A percentile compares a stretch with the other conserved stretches of the same genome.
Conservation (phyloP, 257 asterid genomes). For the Cynanchum wilfordii region DNA sequence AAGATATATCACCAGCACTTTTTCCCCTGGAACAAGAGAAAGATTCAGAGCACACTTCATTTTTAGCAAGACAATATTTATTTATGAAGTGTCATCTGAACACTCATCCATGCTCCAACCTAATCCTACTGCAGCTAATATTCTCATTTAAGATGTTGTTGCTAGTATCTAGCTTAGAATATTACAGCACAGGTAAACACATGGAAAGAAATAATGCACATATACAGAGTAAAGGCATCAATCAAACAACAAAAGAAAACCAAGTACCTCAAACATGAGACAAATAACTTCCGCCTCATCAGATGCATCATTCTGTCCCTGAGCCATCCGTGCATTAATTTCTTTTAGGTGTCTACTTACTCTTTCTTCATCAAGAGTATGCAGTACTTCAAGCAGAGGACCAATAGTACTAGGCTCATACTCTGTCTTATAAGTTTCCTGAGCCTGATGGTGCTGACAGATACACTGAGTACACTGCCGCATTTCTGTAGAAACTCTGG, state of each 20-base stretch:
- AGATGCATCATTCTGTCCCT: slow-evolving; percentile 52
- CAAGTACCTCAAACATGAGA: slow-evolving; percentile 82
- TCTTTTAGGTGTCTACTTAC: slow-evolving; percentile 63
- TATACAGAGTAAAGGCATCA: background rate
- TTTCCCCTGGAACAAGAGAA: background rate
- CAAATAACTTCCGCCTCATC: slow-evolving; percentile 71
- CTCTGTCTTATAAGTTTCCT: slow-evolving; percentile 61
- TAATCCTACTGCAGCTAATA: background rate
- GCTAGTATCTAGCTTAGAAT: background rate
- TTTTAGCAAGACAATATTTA: background rate
- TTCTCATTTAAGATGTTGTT: background rate
- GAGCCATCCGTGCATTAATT: slow-evolving; percentile 54
- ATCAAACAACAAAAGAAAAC: slow-evolving; percentile 2
- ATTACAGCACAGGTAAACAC: background rate
- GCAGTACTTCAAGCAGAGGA: slow-evolving; percentile 78
- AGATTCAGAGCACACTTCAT: background rate
- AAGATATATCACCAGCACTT: background rate
- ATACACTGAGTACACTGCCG: slow-evolving; percentile 72
- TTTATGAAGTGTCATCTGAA: background rate
- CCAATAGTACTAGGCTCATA: slow-evolving; percentile 66
- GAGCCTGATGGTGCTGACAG: slow-evolving; percentile 92
- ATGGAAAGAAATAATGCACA: background rate
- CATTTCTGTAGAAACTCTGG: slow-evolving; percentile 65
- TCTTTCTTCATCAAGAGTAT: slow-evolving; percentile 78
- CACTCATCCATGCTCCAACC: background rate